Base-by-base conservation (phyloP, 768 basidiomycete species). In the Pulveroboletus sp. region DNA sequence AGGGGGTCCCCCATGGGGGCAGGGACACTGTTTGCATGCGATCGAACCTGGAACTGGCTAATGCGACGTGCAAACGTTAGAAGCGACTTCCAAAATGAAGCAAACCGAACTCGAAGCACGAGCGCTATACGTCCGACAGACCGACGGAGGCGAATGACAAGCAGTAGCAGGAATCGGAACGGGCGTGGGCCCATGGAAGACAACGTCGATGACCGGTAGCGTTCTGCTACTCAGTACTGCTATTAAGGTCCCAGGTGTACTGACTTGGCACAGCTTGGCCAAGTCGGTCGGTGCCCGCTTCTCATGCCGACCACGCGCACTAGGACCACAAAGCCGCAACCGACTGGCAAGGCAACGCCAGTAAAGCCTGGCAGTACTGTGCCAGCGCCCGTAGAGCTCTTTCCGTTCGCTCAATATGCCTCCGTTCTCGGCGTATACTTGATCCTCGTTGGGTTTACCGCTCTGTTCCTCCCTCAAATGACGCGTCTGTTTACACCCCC, bases 381-480 rank as follows among this genome's bases (percentile, higher is more conserved):
- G 11, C 49, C 41, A 38, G 24, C 48, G 10, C 24, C 50, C 0
- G n/a, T 12, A 14, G 56, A 51, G 17, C 66, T 54, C 46, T 78
- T 80, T 54, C 79, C 83, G 11, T 75, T 79, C 49, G 74, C 77
- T 6, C 74, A 73, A 24, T 89, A 88, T 69, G 76, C 78, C 49
- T 83, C 86, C 28, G 68, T 81, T 24, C 79, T 88, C 18, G 82
- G 81, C 39, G 82, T 89, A 7, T 84, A 86, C 61, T 74, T 79
- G 1, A 73, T 78, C 14, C 79, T 90, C 8, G 74, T 89, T 54
- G 68, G 71, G 3, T 90, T 89, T 65, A 73, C 76, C 11, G 79
- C 79, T 1, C 72, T 91, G 46, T 83, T 80, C 63, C 73, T 91
- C n/a, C 89, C 89, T n/a, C 78, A 77, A 43, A 79, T 76, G 15